phyloP scores from a whole-genome alignment of 345 rosid genomes.

The Hevea brasiliensis region DNA sequence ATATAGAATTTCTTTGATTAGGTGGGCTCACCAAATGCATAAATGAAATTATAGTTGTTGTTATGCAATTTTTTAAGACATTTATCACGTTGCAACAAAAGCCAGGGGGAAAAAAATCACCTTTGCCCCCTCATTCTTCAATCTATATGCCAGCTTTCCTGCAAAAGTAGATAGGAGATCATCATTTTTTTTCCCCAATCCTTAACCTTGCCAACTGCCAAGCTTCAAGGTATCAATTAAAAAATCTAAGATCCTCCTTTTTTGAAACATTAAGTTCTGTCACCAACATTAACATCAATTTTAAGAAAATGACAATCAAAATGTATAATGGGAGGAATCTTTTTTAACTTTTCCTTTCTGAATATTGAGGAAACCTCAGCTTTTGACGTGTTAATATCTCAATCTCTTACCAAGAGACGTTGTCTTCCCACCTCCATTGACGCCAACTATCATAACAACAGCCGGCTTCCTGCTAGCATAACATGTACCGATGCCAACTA shows the following conservation, averaged over 20 bases:
- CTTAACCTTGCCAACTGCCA: background rate
- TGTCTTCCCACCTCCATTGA: constrained; percentile 96
- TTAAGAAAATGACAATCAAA: background rate
- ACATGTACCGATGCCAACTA: constrained; percentile 5
- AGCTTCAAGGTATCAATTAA: no score
- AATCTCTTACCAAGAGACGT: constrained; percentile 72
- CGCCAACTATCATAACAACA: constrained; percentile 82
- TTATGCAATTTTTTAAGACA: no score
- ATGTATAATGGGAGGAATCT: background rate
- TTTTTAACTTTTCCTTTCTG: background rate
- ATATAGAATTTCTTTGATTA: no score
- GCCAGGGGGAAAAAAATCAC: constrained; percentile 38
- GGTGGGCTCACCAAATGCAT: no score
- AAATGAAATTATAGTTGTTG: no score
- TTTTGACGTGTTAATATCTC: background rate
- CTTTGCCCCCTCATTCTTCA: constrained; percentile 84
- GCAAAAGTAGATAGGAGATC: constrained; percentile 25
- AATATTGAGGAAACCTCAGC: background rate
- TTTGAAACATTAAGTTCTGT: background rate
- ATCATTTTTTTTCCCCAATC: background rate
- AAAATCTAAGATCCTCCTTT: background rate
- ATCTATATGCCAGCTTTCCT: constrained; percentile 91
- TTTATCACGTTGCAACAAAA: constrained; percentile 12
- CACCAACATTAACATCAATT: background rate
- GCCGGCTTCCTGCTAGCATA: constrained; percentile 75